Percentiles rank a stretch among this genome's conserved stretches.
Evolutionary conservation across 2,329 filamentous ascomycete genomes (phyloP).

Genomic region (Venturia pyrina): DNA sequence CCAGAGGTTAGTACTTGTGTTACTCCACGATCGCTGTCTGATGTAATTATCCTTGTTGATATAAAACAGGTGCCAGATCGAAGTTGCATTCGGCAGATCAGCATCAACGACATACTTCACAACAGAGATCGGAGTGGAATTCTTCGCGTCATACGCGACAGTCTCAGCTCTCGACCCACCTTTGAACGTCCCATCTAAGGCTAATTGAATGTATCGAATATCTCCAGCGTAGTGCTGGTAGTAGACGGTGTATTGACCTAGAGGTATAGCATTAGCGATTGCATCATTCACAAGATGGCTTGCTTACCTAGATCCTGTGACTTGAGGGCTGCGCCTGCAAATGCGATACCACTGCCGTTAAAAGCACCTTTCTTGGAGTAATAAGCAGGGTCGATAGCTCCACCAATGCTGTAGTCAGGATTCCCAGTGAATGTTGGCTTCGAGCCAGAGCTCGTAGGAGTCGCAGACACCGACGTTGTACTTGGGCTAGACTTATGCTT

Average conservation of each 20-base stretch:
- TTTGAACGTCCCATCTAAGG: conserved; percentile 25
- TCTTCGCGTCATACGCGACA: conserved; percentile 34
- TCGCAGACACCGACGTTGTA: no score
- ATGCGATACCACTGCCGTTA: no score
- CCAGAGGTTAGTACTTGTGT: conserved; percentile 19
- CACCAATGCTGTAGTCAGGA: no score
- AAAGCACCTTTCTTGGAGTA: no score
- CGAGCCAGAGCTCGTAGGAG: no score
- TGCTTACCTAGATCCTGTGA: no score
- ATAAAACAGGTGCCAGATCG: conserved; percentile 21
- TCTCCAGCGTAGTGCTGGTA: conserved; percentile 35
- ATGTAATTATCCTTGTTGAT: conserved; percentile 33
- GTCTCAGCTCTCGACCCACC: conserved; percentile 28
- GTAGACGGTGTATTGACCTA: conserved; percentile 24
- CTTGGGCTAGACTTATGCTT: no score
- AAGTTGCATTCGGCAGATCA: conserved; percentile 30
- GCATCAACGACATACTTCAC: conserved; percentile 32
- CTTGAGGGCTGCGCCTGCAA: no score
- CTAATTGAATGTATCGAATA: conserved; percentile 31
- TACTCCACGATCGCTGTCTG: conserved; percentile 25
- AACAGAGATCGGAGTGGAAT: conserved; percentile 33
- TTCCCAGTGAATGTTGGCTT: no score
- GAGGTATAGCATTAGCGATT: no score
- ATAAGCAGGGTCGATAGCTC: no score
- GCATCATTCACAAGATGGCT: no score